Evolutionary conservation across 768 basidiomycete species (phyloP).

Genomic region (Lepiota venenata): DNA sequence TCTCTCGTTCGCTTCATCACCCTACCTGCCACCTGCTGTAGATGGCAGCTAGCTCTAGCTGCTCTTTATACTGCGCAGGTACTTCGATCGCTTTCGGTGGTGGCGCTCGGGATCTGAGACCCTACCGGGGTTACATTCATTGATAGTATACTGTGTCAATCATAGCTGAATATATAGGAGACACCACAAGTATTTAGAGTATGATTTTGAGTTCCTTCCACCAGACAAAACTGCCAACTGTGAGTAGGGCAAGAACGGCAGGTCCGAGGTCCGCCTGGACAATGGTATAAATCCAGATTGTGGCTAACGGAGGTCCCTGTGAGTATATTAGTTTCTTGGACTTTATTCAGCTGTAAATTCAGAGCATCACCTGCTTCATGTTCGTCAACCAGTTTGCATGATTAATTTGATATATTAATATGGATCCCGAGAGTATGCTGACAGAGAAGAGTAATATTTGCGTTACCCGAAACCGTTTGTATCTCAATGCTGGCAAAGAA

Average conservation of each 20-base stretch:
- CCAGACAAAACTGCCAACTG: constrained; percentile 58
- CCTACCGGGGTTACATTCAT: no score
- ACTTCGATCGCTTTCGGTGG: no score
- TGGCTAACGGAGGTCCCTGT: constrained; percentile 75
- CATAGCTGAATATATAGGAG: no score
- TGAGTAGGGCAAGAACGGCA: constrained; percentile 51
- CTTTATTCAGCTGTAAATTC: not conserved
- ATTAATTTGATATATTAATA: constrained; percentile 72
- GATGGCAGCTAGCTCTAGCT: not conserved
- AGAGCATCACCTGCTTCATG: constrained; percentile 62
- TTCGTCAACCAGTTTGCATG: constrained; percentile 65
- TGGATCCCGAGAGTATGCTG: constrained; percentile 52
- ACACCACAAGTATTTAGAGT: constrained; percentile 14
- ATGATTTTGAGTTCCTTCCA: constrained; percentile 54
- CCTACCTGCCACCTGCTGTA: not conserved
- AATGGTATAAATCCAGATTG: constrained; percentile 74
- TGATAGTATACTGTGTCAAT: no score
- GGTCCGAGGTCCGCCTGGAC: constrained; percentile 66
- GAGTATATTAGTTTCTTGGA: not conserved
- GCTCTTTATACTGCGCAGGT: not conserved
- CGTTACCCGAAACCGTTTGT: constrained; percentile 51
- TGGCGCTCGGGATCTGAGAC: no score
- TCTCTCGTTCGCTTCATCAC: not conserved
- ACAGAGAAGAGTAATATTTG: constrained; percentile 60
- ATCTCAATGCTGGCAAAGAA: constrained; percentile 48